phyloP scores from a whole-genome alignment of 495 filamentous ascomycete genomes.

The Penicilliopsis zonata region DNA sequence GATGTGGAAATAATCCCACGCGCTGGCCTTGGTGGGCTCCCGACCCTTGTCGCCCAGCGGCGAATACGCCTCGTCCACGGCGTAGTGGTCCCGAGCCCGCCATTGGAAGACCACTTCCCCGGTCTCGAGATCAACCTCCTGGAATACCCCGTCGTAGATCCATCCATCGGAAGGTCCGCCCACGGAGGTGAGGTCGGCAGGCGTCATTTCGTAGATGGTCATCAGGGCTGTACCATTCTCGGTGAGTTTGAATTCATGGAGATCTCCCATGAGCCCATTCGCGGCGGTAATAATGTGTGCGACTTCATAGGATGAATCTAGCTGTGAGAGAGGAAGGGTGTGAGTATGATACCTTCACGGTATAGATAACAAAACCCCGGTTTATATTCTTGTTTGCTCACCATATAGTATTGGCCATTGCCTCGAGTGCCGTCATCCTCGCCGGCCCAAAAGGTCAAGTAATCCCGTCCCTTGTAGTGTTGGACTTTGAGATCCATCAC shows the following conservation, averaged over 20 bases:
- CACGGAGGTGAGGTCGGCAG: slow-evolving; percentile 6
- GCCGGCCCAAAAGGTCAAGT: slow-evolving; percentile 44
- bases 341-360: slow-evolving; percentile 33
- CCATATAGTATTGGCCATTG: slow-evolving; percentile 38
- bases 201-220: slow-evolving; percentile 10
- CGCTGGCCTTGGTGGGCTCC: slow-evolving; percentile 7
- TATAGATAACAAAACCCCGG: too few species aligned
- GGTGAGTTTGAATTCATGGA: slow-evolving; percentile 15
- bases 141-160: slow-evolving; percentile 21
- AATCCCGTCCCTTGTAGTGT: slow-evolving; percentile 30
- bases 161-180: slow-evolving; percentile 16
- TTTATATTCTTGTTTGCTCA: too few species aligned
- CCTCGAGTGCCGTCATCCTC: slow-evolving; percentile 35
- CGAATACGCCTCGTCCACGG: slow-evolving; percentile 12
- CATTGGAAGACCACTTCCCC: slow-evolving; percentile 25
- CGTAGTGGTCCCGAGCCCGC: slow-evolving; percentile 17
- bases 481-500: slow-evolving; percentile 36
- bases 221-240: slow-evolving; percentile 10
- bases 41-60: background rate
- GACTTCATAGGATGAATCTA: too few species aligned
- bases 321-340: too few species aligned
- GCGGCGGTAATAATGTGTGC: slow-evolving; percentile 21
- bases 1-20: slow-evolving; percentile 42
- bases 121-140: slow-evolving; percentile 22
- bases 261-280: slow-evolving; percentile 14